Percentiles rank a stretch among this genome's conserved stretches.
phyloP scores from a whole-genome alignment of 169 alveolate genomes.

The Condylostoma magnum region DNA sequence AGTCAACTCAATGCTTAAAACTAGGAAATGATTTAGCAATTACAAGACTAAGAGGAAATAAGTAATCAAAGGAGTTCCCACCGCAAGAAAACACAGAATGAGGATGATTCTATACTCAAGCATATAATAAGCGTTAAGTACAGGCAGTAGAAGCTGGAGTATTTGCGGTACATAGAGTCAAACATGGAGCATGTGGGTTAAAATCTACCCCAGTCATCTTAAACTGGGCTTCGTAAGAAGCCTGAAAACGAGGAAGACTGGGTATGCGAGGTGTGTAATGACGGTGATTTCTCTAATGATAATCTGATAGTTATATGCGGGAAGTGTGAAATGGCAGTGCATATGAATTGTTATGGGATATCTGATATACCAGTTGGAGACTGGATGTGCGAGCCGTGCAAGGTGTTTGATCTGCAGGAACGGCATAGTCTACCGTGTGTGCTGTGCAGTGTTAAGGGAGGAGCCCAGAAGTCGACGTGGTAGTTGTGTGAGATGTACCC shows the following conservation, averaged over 20 bases:
- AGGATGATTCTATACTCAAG: no score
- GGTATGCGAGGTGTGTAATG: conserved; percentile 54
- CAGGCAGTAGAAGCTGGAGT: no score
- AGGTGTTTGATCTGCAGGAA: conserved; percentile 14
- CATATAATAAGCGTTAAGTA: no score
- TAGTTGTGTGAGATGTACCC: conserved; percentile 12
- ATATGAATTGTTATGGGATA: conserved; percentile 59
- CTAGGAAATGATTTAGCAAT: no score
- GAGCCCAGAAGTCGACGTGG: conserved; percentile 54
- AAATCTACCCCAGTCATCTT: no score
- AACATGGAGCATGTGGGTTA: no score
- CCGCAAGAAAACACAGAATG: no score
- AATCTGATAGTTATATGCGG: conserved; percentile 54
- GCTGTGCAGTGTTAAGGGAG: conserved; percentile 55
- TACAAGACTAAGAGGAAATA: no score
- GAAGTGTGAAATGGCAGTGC: conserved; percentile 53
- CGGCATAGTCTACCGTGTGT: conserved; percentile 37
- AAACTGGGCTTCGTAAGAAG: background rate
- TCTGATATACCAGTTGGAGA: conserved; percentile 49
- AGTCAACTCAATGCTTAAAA: no score
- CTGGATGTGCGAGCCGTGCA: conserved; percentile 59
- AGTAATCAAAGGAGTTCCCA: no score
- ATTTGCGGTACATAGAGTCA: no score
- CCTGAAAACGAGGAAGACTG: conserved; percentile 42
- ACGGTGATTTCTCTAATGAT: conserved; percentile 66